Evolutionary conservation across 2,329 filamentous ascomycete genomes (phyloP).

Genomic region (Ophiostoma novo-ulmi): DNA sequence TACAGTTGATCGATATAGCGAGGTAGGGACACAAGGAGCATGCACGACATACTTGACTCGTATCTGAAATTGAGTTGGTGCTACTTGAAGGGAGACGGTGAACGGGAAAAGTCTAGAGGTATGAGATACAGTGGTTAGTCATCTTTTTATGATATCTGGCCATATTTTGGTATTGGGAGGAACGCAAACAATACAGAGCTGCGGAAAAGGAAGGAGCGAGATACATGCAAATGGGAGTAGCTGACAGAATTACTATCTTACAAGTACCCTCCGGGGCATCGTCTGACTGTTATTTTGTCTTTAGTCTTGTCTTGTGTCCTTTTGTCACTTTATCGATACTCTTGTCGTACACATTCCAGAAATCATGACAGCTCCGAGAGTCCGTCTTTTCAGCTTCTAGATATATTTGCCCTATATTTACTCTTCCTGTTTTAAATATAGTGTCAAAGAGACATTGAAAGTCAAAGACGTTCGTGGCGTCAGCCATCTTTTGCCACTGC

Average conservation of each 20-base stretch:
- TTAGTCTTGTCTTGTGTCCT: not conserved
- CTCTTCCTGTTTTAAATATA: not conserved
- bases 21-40: not conserved
- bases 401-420: not conserved
- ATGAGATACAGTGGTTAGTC: not conserved
- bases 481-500: constrained; percentile 1
- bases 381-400: not conserved
- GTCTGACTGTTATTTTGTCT: too few species aligned
- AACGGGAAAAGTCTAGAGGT: not conserved
- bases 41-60: not conserved
- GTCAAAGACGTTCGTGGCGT: not conserved
- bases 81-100: not conserved
- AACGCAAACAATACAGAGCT: not conserved
- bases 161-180: not conserved
- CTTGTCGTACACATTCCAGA: not conserved
- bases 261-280: not conserved
- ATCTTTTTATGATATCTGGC: not conserved
- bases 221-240: not conserved
- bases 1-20: not conserved
- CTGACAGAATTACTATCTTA: not conserved
- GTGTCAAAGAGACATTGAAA: not conserved
- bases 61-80: not conserved
- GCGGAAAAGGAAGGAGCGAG: not conserved
- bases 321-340: not conserved
- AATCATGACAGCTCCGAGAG: not conserved